Base-by-base conservation (phyloP, 805 yeast species). In the Nakazawaea holstii region DNA sequence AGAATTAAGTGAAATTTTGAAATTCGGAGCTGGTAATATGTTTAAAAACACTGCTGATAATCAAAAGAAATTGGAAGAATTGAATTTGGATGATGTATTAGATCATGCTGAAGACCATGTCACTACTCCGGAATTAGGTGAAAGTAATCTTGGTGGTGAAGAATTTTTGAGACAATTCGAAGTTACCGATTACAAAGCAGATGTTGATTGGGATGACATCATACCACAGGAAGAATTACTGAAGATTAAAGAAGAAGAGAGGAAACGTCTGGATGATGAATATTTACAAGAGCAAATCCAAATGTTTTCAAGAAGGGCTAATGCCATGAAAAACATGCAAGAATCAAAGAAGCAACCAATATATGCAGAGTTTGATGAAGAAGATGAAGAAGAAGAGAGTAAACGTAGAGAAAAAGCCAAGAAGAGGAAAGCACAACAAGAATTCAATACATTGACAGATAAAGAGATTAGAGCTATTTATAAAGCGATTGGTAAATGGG, bases 11-110 rank as follows among this genome's bases (percentile, higher is more conserved):
- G 97, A 94, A 61, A 94, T 94, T 60, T 76, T 94, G 65, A 94
- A 94, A 68, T 94, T 94, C 64, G 99, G 99, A 54, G 99, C 99
- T 6, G 96, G 96, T 33, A 90, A 88, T 62, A 94, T 94, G 99
- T 94, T 94, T 70, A 88, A 89, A 55, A 91, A 95, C n/a, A 79
- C 71, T 45, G 58, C 53, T 39, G 96, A 92, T 52, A 94, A 94
- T 60, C 99, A 94, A 66, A 87, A 89, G 77, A 92, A 90, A 67
- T 78, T 94, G 55, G 99, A 94, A 63, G 90, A 92, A 56, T 77
- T 94, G 78, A 91, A 94, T 60, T 75, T 94, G 61, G 99, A 94
- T 61, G 99, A 94, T 61, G 97, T 92, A 30, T 77, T 94, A 59
- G 87, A 85, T 57, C 97, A 90, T 65, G 99, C 99, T 1, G 99